A percentile compares a stretch with the other conserved stretches of the same genome.
Evolutionary conservation across 495 filamentous ascomycete genomes (phyloP).

Genomic region (Aspergillus indologenus): DNA sequence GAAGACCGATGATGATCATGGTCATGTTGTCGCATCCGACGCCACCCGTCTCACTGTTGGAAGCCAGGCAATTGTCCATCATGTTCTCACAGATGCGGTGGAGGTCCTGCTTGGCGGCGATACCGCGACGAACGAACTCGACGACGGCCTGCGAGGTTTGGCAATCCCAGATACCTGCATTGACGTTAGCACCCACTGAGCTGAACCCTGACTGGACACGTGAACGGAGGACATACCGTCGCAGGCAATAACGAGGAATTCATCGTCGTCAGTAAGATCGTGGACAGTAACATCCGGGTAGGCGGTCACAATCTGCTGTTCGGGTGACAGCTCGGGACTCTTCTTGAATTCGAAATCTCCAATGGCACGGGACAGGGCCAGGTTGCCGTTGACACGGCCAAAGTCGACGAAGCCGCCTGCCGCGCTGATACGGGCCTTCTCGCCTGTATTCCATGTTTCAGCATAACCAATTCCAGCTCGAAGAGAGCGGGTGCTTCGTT

Average conservation of each 20-base stretch:
- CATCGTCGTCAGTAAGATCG: constrained; percentile 87
- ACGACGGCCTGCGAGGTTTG: constrained; percentile 96
- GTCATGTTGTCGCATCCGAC: constrained; percentile 99
- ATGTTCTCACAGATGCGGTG: constrained; percentile 97
- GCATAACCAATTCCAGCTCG: constrained; percentile 2
- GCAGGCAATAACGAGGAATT: constrained; percentile 95
- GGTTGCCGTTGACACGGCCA: constrained; percentile 95
- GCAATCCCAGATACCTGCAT: constrained; percentile 95
- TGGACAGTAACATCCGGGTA: constrained; percentile 91
- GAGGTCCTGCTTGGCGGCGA: constrained; percentile 91
- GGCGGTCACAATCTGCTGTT: constrained; percentile 96
- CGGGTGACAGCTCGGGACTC: constrained; percentile 90
- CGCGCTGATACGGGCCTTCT: constrained; percentile 92
- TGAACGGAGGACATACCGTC: constrained; percentile 63
- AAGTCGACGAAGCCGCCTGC: constrained; percentile 98
- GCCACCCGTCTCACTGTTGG: constrained; percentile 95
- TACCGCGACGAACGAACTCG: constrained; percentile 93
- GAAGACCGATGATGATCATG: constrained; percentile 85
- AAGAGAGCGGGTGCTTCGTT: constrained; percentile 1
- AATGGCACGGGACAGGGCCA: constrained; percentile 95
- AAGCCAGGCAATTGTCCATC: constrained; percentile 99
- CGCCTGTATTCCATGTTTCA: constrained; percentile 54
- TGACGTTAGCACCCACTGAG: constrained; percentile 6
- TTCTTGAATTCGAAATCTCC: constrained; percentile 99
- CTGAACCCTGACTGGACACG: neutral